Evolutionary conservation across 257 asterid genomes (phyloP), one percentile per base, ranked within the genome.

Genomic region (Penstemon barbatus): DNA sequence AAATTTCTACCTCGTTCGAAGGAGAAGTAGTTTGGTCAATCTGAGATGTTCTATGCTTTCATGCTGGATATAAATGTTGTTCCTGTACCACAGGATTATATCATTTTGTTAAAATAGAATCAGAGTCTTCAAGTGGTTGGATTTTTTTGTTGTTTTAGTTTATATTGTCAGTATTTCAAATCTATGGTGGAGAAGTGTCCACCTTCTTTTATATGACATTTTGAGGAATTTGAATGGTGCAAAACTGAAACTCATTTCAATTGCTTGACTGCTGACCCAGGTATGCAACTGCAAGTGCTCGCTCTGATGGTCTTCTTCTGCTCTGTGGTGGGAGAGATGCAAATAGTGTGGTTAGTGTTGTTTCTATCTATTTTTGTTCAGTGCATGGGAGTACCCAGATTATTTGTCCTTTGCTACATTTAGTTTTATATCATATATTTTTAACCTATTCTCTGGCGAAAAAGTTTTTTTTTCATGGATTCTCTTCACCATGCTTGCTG

Each of bases 221-320:
- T 49, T 49, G n/a, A 9, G 54, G 18, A 49, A 49, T 10, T 49
- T 15, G n/a, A 8, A 49, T 49, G 54, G 54, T 49, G 13, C 15
- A 49, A 25, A 13, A 65, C 41, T 8, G 75, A 60, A 60, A 51
- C 41, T 62, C 53, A 37, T 75, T 8, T 56, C 44, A 62, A 58
- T 19, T 78, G 46, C 43, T 44, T 61, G 42, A 65, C 51, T 54
- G 51, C 61, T 57, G 61, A 42, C 70, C 56, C 80, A 93, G 99
- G 99, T 93, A 93, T 72, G 99, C 99, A 50, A 90, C 99, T 76
- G 96, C 99, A 76, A 93, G 99, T 80, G 99, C 99, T 4, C 93
- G 99, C 71, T 90, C 99, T 10, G 99, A 93, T 84, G 99, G 99
- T 69, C 97, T 93, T 79, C 97, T 93, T 80, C 83, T 93, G 78